These are phyloP conservation scores for Hypsizygus marmoreus DNA, from an alignment of 768 basidiomycete species.

Conservation along the genomic window DNA sequence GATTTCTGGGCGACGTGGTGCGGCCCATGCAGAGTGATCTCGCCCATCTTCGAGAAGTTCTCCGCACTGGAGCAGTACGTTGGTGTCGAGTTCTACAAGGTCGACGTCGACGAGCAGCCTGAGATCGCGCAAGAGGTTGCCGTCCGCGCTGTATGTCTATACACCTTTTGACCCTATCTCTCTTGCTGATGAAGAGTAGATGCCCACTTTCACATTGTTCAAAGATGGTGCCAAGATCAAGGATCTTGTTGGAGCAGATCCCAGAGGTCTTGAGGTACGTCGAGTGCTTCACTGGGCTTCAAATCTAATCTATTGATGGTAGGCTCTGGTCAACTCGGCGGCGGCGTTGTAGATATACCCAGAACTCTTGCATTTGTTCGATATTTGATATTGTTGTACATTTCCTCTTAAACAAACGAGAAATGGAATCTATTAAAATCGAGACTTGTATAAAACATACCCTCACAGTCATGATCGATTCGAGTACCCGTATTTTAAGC, in stretches of 20 bases:
- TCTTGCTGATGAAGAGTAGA: constrained; percentile 12
- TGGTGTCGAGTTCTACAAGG: constrained; percentile 65
- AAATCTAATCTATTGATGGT: no score
- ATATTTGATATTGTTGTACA: no score
- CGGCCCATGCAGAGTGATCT: constrained; percentile 68
- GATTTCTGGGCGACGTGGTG: constrained; percentile 85
- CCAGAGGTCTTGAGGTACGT: constrained; percentile 41
- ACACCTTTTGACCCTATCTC: no score
- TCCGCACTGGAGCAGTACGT: constrained; percentile 31
- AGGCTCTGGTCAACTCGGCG: no score
- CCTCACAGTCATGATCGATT: no score
- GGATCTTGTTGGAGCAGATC: constrained; percentile 52
- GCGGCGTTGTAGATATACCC: no score
- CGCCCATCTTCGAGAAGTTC: constrained; percentile 65
- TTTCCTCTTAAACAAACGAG: no score
- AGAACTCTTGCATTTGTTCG: no score
- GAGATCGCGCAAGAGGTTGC: constrained; percentile 60
- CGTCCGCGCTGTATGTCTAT: constrained; percentile 58
- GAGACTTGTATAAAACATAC: no score
- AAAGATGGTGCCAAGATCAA: constrained; percentile 35
- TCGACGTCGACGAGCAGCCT: constrained; percentile 65
- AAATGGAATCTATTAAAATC: no score
- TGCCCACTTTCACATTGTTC: constrained; percentile 41
- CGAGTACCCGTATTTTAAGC: no score
- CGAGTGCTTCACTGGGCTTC: background rate